phyloP scores from a whole-genome alignment of 2,329 filamentous ascomycete species.

The Madurella mycetomatis region DNA sequence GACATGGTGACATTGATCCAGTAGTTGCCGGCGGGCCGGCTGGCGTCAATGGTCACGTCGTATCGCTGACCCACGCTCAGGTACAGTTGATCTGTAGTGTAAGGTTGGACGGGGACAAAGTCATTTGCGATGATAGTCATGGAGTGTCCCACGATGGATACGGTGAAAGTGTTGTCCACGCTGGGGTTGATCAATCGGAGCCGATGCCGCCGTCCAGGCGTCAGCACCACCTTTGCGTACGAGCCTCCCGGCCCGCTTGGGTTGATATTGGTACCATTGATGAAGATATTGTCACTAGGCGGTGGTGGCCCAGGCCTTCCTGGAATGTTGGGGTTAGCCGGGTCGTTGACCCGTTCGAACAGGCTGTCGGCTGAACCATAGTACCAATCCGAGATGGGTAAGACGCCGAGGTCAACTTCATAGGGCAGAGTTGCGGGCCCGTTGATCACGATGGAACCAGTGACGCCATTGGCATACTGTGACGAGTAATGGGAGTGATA shows the following conservation, averaged over 20 bases:
- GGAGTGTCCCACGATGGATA: slow-evolving; percentile 44
- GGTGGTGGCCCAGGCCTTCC: slow-evolving; percentile 11
- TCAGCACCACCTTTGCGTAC: slow-evolving; percentile 34
- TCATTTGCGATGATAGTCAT: slow-evolving; percentile 46
- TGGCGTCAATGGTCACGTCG: slow-evolving; percentile 11
- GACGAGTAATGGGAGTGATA: slow-evolving; percentile 33
- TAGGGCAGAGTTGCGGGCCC: slow-evolving; percentile 10
- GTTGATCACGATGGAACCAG: slow-evolving; percentile 16
- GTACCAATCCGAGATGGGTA: slow-evolving; percentile 11
- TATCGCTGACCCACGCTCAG: slow-evolving; percentile 36
- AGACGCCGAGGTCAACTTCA: slow-evolving; percentile 14
- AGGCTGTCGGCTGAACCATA: slow-evolving; percentile 3
- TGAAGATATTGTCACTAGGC: slow-evolving; percentile 22
- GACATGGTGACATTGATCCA: slow-evolving; percentile 6
- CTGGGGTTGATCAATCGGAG: slow-evolving; percentile 39
- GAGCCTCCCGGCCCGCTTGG: no score
- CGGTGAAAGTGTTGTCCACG: slow-evolving; percentile 39
- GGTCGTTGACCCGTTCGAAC: no score
- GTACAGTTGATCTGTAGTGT: slow-evolving; percentile 41
- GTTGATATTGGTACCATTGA: slow-evolving; percentile 13
- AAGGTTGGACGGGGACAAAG: slow-evolving; percentile 46
- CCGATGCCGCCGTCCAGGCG: slow-evolving; percentile 23
- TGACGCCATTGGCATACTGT: slow-evolving; percentile 23
- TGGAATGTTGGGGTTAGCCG: no score
- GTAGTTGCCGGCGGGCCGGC: slow-evolving; percentile 5